Evolutionary conservation across 1,139 yeast genomes (phyloP).

Genomic region (Magnusiomyces clavatus): DNA sequence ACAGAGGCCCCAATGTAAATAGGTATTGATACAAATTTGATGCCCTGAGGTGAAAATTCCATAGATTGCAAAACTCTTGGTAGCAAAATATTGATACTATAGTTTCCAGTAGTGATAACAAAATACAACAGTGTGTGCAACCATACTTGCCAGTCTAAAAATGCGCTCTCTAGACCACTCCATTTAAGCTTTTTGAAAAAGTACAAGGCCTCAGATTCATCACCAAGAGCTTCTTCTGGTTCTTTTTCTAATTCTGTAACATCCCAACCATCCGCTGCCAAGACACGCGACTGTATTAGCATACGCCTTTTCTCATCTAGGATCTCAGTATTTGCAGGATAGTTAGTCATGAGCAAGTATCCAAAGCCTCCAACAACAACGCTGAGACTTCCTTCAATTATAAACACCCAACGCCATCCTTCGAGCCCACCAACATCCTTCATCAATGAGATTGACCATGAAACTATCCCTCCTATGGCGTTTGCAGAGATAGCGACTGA

Average conservation of each 20-base stretch:
- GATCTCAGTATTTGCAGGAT: slow-evolving; percentile 42
- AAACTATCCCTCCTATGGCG: slow-evolving; percentile 31
- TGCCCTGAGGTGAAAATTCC: slow-evolving; percentile 25
- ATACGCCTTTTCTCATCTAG: slow-evolving; percentile 41
- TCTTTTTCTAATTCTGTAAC: background rate
- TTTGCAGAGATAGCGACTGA: slow-evolving; percentile 41
- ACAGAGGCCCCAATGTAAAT: slow-evolving; percentile 33
- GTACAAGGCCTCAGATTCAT: background rate
- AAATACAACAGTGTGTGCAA: slow-evolving; percentile 17
- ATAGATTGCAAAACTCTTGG: slow-evolving; percentile 30
- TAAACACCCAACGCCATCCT: slow-evolving; percentile 51
- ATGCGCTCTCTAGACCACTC: slow-evolving; percentile 25
- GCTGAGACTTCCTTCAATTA: slow-evolving; percentile 45
- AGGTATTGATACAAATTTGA: slow-evolving; percentile 32
- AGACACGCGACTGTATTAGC: slow-evolving; percentile 42
- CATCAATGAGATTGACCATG: slow-evolving; percentile 34
- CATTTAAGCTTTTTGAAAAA: slow-evolving; percentile 8
- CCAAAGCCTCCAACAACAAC: slow-evolving; percentile 38
- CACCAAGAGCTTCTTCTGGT: background rate
- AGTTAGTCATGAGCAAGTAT: slow-evolving; percentile 44
- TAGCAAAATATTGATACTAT: slow-evolving; percentile 25
- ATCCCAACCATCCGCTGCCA: slow-evolving; percentile 22
- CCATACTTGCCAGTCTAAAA: slow-evolving; percentile 30
- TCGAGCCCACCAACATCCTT: slow-evolving; percentile 29
- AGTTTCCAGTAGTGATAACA: slow-evolving; percentile 19